Evolutionary conservation across 805 yeast genomes (phyloP).

Genomic region (Yarrowia deformans): DNA sequence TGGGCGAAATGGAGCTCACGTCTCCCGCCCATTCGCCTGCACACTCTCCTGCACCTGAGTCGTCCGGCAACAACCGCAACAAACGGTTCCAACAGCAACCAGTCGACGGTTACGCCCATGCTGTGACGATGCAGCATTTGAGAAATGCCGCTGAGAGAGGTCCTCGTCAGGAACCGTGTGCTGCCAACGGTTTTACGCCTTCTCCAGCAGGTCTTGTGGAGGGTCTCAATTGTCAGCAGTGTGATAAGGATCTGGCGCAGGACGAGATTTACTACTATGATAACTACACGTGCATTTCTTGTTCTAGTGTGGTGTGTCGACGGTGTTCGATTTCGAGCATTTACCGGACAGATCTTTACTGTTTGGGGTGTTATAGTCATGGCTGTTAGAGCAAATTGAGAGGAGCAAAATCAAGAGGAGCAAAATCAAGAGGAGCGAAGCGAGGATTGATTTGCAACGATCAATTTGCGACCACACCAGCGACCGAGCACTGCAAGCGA

Average conservation of each 20-base stretch:
- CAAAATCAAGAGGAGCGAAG: background rate
- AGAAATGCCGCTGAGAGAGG: slow-evolving; percentile 1
- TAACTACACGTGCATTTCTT: slow-evolving; percentile 39
- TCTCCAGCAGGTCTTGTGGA: slow-evolving; percentile 2
- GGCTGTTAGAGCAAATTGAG: slow-evolving; percentile 1
- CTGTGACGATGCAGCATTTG: slow-evolving; percentile 17
- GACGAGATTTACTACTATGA: slow-evolving; percentile 32
- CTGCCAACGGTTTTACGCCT: slow-evolving; percentile 20
- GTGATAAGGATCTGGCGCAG: slow-evolving; percentile 22
- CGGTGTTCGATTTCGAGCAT: slow-evolving; percentile 32
- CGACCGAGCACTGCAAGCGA: no score
- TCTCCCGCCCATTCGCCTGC: slow-evolving; percentile 8
- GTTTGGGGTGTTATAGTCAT: slow-evolving; percentile 24
- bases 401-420: background rate
- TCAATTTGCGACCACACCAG: background rate
- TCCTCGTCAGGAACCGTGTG: slow-evolving; percentile 13
- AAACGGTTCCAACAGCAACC: slow-evolving; percentile 4
- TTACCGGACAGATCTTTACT: slow-evolving; percentile 26
- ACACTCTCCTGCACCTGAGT: background rate
- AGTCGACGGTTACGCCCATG: slow-evolving; percentile 22
- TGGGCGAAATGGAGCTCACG: slow-evolving; percentile 15
- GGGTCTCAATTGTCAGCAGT: slow-evolving; percentile 29
- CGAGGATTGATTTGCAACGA: background rate
- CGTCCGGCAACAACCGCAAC: background rate
- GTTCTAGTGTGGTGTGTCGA: slow-evolving; percentile 19